Percentiles rank a stretch among this genome's conserved stretches.
phyloP scores from a whole-genome alignment of 257 asterid genomes.

The Solanum pinnatisectum region DNA sequence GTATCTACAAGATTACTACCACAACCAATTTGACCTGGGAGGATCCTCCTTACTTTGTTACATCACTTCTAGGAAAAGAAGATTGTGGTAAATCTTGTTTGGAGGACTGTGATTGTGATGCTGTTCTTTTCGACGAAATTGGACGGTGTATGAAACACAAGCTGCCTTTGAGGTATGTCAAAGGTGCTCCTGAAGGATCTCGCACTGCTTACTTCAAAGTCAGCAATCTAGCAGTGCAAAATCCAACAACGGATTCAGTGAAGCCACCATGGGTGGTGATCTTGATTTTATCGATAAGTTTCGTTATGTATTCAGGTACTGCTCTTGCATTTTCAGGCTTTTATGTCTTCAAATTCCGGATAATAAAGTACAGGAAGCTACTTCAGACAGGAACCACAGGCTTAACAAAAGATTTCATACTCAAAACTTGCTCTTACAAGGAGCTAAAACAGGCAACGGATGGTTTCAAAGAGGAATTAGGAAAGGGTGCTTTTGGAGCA shows the following conservation, averaged over 20 bases:
- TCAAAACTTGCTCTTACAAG: conserved; percentile 7
- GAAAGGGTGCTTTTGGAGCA: conserved; percentile 13
- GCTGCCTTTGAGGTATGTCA: conserved; percentile 16
- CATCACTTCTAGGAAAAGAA: background rate
- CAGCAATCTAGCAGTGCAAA: background rate
- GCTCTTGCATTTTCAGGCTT: background rate
- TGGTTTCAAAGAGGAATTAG: conserved; percentile 14
- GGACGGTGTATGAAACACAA: conserved; percentile 1
- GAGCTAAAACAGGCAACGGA: conserved; percentile 12
- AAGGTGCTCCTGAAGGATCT: background rate
- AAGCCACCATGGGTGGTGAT: conserved; percentile 14
- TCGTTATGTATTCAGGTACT: background rate
- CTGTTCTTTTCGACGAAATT: background rate
- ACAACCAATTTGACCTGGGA: background rate
- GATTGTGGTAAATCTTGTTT: conserved; percentile 4
- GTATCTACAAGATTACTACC: background rate
- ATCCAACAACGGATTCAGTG: background rate
- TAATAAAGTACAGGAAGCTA: conserved; percentile 6
- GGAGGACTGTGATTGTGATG: conserved; percentile 21
- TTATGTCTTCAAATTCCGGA: conserved; percentile 2
- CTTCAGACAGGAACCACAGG: conserved; percentile 5
- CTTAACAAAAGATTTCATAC: conserved; percentile 9
- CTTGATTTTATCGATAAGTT: conserved; percentile 4
- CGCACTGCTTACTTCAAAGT: conserved; percentile 12
- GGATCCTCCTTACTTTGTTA: conserved; percentile 9